Conservation (phyloP, 2,329 filamentous ascomycete genomes). For the Ramichloridium luteum region DNA sequence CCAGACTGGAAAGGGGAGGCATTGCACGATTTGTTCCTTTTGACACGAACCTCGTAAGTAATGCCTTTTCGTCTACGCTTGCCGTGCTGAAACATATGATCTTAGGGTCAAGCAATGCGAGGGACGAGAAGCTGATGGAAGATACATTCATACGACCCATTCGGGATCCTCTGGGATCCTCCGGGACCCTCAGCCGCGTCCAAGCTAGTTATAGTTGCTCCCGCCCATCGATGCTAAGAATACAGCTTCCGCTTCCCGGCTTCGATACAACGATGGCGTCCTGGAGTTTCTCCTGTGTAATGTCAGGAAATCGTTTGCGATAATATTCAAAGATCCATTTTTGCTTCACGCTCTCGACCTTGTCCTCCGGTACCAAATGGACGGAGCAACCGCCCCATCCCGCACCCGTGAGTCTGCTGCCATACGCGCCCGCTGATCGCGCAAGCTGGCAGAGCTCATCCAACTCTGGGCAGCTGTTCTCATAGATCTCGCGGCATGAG, state of each 20-base stretch:
- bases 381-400: slow-evolving; percentile 97
- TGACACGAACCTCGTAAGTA: too few relatives aligned
- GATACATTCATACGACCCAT: not conserved
- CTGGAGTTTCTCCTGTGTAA: slow-evolving; percentile 59
- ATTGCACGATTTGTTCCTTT: too few relatives aligned
- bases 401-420: slow-evolving; percentile 77
- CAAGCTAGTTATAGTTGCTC: slow-evolving; percentile 4
- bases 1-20: too few relatives aligned
- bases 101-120: not conserved
- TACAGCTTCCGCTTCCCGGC: slow-evolving; percentile 57
- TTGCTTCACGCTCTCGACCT: slow-evolving; percentile 62
- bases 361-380: slow-evolving; percentile 76
- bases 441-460: slow-evolving; percentile 78
- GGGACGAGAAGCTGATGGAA: not conserved
- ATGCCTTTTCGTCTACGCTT: not conserved
- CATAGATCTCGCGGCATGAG: slow-evolving; percentile 75
- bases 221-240: slow-evolving; percentile 21
- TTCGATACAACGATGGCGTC: slow-evolving; percentile 80
- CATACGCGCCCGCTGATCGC: slow-evolving; percentile 64
- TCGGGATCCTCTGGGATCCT: not conserved
- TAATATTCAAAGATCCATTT: slow-evolving; percentile 79
- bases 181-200: slow-evolving; percentile 1
- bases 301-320: slow-evolving; percentile 52
- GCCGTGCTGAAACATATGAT: not conserved
- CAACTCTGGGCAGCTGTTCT: slow-evolving; percentile 87